phyloP scores from a whole-genome alignment of 768 basidiomycete species.

The Trametes cingulata region DNA sequence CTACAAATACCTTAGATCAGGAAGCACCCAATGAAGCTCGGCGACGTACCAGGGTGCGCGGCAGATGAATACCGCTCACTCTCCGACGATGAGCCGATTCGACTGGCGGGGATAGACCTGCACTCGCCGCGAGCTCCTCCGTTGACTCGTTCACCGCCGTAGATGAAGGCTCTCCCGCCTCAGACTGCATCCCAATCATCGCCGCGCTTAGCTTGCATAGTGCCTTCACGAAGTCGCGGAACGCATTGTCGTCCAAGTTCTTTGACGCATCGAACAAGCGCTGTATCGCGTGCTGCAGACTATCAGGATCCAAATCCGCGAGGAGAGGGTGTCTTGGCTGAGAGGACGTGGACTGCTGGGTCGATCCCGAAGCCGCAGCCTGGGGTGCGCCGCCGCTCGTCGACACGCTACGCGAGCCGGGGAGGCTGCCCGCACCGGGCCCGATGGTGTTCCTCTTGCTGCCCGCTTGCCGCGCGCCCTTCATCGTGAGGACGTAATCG shows the following conservation, averaged over 20 bases:
- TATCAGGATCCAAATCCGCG: slow-evolving; percentile 73
- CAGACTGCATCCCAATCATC: slow-evolving; percentile 89
- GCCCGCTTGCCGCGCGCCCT: slow-evolving; percentile 37
- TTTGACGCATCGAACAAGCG: slow-evolving; percentile 85
- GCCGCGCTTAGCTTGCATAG: slow-evolving; percentile 85
- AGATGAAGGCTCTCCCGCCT: slow-evolving; percentile 29
- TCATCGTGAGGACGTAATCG: slow-evolving; percentile 81
- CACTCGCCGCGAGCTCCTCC: slow-evolving; percentile 38
- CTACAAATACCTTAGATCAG: slow-evolving; percentile 38
- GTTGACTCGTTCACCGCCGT: slow-evolving; percentile 39
- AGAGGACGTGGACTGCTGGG: slow-evolving; percentile 28
- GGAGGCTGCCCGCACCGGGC: slow-evolving; percentile 33
- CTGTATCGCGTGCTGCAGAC: slow-evolving; percentile 72
- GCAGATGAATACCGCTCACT: slow-evolving; percentile 87
- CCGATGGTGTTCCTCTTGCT: slow-evolving; percentile 26
- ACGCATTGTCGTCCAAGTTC: slow-evolving; percentile 80
- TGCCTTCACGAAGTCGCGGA: slow-evolving; percentile 73
- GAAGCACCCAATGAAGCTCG: not conserved
- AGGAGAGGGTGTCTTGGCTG: slow-evolving; percentile 59
- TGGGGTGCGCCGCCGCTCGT: slow-evolving; percentile 6
- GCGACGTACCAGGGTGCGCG: slow-evolving; percentile 66
- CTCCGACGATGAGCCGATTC: slow-evolving; percentile 59
- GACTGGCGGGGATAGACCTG: slow-evolving; percentile 39
- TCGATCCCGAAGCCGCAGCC: slow-evolving; percentile 24
- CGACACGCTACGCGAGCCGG: slow-evolving; percentile 40